These are phyloP conservation scores for Polyporus tsugae DNA, from an alignment of 1,284 basidiomycete species.

Conservation along the genomic window DNA sequence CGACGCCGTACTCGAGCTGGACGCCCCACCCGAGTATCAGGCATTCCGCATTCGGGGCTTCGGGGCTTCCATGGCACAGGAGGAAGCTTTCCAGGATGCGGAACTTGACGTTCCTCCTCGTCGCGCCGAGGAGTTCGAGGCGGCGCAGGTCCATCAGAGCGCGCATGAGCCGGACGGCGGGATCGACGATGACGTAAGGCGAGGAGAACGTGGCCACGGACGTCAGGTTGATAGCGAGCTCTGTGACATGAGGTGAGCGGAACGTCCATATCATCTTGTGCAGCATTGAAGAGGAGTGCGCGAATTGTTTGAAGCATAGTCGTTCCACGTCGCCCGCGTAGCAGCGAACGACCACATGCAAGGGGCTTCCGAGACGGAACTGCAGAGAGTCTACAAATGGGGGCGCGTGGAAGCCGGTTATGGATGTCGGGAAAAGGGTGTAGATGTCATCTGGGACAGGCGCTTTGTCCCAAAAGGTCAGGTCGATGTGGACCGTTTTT, in stretches of 20 bases:
- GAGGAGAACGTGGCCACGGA: neutral
- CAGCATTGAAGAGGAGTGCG: neutral
- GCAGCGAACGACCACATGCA: neutral
- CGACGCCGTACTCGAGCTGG: constrained; percentile 4
- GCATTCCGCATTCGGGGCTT: neutral
- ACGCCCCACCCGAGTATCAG: neutral
- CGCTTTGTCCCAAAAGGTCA: neutral
- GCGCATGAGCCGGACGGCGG: neutral
- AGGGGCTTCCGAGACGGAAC: neutral
- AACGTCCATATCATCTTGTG: neutral
- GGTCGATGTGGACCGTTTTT: neutral
- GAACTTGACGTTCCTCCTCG: neutral
- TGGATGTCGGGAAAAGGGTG: neutral
- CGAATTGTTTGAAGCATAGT: neutral
- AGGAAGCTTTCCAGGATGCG: constrained; percentile 4
- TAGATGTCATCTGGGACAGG: neutral
- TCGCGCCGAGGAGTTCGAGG: neutral
- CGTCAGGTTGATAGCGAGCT: constrained; percentile 3
- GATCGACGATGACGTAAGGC: neutral
- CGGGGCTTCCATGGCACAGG: neutral
- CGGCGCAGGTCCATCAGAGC: neutral
- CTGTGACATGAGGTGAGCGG: neutral
- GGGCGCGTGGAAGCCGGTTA: neutral
- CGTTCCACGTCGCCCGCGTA: neutral
- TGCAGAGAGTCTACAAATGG: neutral